Percentiles rank a stretch among this genome's conserved stretches.
phyloP scores from a whole-genome alignment of 1,284 basidiomycete species.

The Erythrobasidium hasegawianum region DNA sequence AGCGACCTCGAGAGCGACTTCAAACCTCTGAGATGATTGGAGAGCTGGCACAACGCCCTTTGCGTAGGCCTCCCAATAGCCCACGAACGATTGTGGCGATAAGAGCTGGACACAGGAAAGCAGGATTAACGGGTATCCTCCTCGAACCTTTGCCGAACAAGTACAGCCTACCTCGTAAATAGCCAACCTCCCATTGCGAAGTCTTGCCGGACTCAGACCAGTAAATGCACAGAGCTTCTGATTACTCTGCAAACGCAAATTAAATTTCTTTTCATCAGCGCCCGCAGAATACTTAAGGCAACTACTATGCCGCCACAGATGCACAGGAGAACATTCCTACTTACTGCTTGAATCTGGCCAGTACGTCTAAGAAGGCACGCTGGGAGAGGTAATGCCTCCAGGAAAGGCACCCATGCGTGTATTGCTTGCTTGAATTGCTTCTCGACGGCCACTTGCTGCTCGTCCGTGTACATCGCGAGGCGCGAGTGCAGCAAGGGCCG shows the following conservation, averaged over 20 bases:
- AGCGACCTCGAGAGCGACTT: not conserved
- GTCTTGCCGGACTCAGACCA: conserved; percentile 1
- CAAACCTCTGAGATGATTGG: not conserved
- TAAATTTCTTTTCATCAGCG: not conserved
- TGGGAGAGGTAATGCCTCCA: conserved; percentile 4
- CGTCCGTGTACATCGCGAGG: conserved; percentile 1
- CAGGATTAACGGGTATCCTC: not conserved
- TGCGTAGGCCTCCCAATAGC: not conserved
- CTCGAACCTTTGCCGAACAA: not conserved
- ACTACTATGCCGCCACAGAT: not conserved
- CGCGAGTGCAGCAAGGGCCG: conserved; percentile 2
- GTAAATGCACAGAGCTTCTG: conserved; percentile 1
- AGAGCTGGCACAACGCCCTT: not conserved
- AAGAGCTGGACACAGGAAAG: not conserved
- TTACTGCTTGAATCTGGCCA: conserved; percentile 1
- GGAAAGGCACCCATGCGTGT: not conserved
- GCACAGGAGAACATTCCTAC: not conserved
- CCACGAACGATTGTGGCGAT: conserved; percentile 1
- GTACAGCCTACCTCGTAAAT: conserved; percentile 1
- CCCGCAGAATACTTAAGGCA: not conserved
- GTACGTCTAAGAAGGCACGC: conserved; percentile 1
- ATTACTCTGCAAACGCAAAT: not conserved
- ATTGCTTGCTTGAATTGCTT: conserved; percentile 1
- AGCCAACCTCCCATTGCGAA: not conserved
- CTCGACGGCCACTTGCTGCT: conserved; percentile 1